Conservation (phyloP, 164 flowering plant species). For the Sedum album region DNA sequence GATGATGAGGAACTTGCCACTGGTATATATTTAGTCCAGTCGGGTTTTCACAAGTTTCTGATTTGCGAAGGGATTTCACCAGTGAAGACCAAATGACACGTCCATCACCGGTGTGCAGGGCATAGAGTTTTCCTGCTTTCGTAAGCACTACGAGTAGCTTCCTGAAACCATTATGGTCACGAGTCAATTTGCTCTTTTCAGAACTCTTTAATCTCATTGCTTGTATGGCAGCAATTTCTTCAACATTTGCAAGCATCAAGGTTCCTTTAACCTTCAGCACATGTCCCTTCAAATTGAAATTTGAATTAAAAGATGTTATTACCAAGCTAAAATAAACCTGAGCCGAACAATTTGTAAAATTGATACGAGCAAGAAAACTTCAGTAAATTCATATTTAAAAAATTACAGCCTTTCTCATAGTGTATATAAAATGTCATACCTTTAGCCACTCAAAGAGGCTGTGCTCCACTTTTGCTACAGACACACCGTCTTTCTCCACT, state of each 20-base stretch:
- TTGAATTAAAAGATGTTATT: background rate
- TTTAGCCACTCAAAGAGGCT: constrained; percentile 88
- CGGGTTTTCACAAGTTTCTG: constrained; percentile 55
- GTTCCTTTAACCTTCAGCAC: constrained; percentile 89
- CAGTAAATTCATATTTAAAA: background rate
- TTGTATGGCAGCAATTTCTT: constrained; percentile 82
- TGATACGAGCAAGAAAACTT: background rate
- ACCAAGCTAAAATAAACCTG: background rate
- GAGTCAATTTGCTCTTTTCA: constrained; percentile 85
- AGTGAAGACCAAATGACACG: constrained; percentile 81
- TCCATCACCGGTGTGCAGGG: constrained; percentile 95
- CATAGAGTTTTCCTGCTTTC: constrained; percentile 72
- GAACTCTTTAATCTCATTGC: constrained; percentile 77
- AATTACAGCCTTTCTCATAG: too few relatives aligned
- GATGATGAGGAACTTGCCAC: constrained; percentile 96
- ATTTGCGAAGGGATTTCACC: constrained; percentile 45
- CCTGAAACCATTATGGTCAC: constrained; percentile 92
- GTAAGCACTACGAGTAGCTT: constrained; percentile 91
- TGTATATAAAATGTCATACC: constrained; percentile 35
- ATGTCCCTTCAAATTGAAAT: constrained; percentile 35
- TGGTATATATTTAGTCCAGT: constrained; percentile 57
- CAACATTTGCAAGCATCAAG: constrained; percentile 86
- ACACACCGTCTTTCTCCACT: constrained; percentile 75
- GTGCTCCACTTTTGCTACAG: constrained; percentile 91
- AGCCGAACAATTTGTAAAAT: background rate